Conservation (phyloP, 192 early-diverging fungal genomes). For the Radiomyces spectabilis region DNA sequence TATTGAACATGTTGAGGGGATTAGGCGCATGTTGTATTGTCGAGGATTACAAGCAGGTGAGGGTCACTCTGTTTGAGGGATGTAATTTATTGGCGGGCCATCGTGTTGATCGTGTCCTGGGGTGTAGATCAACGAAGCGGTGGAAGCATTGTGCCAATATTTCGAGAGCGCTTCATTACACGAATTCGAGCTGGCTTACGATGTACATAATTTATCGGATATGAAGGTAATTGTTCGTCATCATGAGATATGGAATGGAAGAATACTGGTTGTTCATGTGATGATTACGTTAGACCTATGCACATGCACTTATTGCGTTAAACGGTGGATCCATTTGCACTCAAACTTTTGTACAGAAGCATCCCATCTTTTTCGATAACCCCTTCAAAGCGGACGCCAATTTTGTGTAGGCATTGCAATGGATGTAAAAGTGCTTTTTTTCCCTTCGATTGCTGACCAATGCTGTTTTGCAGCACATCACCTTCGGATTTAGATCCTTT, state of each 20-base stretch:
- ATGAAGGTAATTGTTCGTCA: conserved; percentile 44
- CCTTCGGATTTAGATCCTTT: conserved; percentile 33
- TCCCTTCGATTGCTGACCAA: not conserved
- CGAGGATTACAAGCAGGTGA: conserved; percentile 52
- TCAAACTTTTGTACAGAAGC: conserved; percentile 77
- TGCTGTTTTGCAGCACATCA: not conserved
- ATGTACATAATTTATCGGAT: conserved; percentile 48
- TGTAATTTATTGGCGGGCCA: too few species aligned
- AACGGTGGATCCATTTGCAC: conserved; percentile 68
- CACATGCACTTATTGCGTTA: conserved; percentile 53
- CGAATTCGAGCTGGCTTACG: conserved; percentile 75
- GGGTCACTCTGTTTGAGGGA: too few species aligned
- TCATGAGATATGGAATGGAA: not conserved
- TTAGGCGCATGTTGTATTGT: conserved; percentile 48
- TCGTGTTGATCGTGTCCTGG: not conserved
- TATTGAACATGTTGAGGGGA: conserved; percentile 44
- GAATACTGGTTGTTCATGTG: not conserved
- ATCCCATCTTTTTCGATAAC: conserved; percentile 79
- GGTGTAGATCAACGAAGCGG: conserved; percentile 41
- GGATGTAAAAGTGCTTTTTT: not conserved
- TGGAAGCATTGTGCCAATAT: conserved; percentile 68
- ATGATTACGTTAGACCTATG: conserved; percentile 41
- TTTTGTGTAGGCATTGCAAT: conserved; percentile 31
- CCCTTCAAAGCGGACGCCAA: conserved; percentile 49
- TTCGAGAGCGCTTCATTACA: conserved; percentile 68